Percentiles rank a stretch among this genome's conserved stretches.
These are phyloP conservation scores for Leccinum imitatum DNA, from an alignment of 768 basidiomycete genomes.

Conservation along the genomic window DNA sequence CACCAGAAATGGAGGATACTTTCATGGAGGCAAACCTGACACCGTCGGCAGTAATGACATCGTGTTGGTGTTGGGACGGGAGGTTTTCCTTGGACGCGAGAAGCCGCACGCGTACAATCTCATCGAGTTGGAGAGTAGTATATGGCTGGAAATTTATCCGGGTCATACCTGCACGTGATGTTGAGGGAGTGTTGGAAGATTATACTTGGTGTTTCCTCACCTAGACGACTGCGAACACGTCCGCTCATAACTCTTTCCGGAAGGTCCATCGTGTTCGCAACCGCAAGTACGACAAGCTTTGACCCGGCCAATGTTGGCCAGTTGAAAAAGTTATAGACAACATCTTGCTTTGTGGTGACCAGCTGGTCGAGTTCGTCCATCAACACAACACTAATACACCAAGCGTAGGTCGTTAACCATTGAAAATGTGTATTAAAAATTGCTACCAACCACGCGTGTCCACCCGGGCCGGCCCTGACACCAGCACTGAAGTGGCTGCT, in stretches of 20 bases:
- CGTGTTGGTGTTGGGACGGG: slow-evolving; percentile 42
- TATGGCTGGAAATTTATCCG: slow-evolving; percentile 94
- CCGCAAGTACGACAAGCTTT: slow-evolving; percentile 91
- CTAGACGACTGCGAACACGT: slow-evolving; percentile 87
- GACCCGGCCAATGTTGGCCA: slow-evolving; percentile 93
- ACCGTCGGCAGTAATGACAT: slow-evolving; percentile 65
- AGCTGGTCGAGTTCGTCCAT: slow-evolving; percentile 99
- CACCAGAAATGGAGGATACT: slow-evolving; percentile 82
- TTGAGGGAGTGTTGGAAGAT: neutral
- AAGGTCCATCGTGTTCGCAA: slow-evolving; percentile 98
- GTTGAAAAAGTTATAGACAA: slow-evolving; percentile 99
- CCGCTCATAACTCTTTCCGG: slow-evolving; percentile 93
- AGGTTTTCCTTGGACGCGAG: slow-evolving; percentile 54
- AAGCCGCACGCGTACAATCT: slow-evolving; percentile 86
- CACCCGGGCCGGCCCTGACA: slow-evolving; percentile 66
- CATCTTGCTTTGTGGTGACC: slow-evolving; percentile 94
- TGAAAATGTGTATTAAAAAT: neutral
- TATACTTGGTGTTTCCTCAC: slow-evolving; percentile 41
- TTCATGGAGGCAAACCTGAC: slow-evolving; percentile 83
- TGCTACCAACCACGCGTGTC: slow-evolving; percentile 78
- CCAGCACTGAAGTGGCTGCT: slow-evolving; percentile 74
- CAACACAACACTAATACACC: slow-evolving; percentile 73
- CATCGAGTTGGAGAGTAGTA: slow-evolving; percentile 68
- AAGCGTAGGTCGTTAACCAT: slow-evolving; percentile 4
- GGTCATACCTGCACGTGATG: slow-evolving; percentile 62